Percentiles rank a stretch among this genome's conserved stretches.
Evolutionary conservation across 441 rosid species (phyloP).

Genomic region (Corymbia citriodora): DNA sequence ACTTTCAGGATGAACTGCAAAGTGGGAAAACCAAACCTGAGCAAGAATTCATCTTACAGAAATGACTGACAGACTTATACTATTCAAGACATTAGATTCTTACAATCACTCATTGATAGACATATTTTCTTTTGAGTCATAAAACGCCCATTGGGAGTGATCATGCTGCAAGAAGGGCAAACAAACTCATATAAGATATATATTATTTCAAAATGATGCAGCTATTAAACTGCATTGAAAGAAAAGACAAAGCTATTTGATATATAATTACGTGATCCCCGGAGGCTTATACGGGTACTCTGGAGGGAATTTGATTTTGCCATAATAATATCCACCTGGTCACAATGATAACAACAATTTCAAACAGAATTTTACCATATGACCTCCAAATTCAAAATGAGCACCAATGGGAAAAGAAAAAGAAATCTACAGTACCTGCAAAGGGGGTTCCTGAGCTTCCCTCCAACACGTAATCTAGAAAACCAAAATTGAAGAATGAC

Average conservation of each 20-base stretch:
- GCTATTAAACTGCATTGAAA: neutral
- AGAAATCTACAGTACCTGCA: conserved; percentile 52
- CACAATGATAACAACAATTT: neutral
- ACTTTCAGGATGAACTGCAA: conserved; percentile 96
- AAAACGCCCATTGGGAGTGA: conserved; percentile 96
- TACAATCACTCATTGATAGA: conserved; percentile 98
- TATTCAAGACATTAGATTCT: conserved; percentile 16
- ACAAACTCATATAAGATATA: neutral
- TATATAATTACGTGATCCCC: conserved; percentile 71
- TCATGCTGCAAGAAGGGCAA: conserved; percentile 56
- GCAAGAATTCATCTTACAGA: neutral
- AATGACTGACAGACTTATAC: neutral
- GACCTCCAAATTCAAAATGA: conserved; percentile 5
- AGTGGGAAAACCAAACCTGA: neutral
- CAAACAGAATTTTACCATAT: neutral
- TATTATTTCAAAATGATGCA: neutral
- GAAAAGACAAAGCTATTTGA: neutral
- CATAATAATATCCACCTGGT: conserved; percentile 88
- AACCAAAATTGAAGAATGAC: conserved; percentile 5
- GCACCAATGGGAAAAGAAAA: conserved; percentile 4
- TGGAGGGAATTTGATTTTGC: conserved; percentile 95
- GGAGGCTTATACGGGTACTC: conserved; percentile 98
- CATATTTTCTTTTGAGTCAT: conserved; percentile 95
- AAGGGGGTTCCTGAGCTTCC: conserved; percentile 97
- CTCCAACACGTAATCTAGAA: conserved; percentile 92